These are phyloP conservation scores for Coemansia brasiliensis DNA, from an alignment of 192 early-diverging fungal genomes.

Conservation along the genomic window DNA sequence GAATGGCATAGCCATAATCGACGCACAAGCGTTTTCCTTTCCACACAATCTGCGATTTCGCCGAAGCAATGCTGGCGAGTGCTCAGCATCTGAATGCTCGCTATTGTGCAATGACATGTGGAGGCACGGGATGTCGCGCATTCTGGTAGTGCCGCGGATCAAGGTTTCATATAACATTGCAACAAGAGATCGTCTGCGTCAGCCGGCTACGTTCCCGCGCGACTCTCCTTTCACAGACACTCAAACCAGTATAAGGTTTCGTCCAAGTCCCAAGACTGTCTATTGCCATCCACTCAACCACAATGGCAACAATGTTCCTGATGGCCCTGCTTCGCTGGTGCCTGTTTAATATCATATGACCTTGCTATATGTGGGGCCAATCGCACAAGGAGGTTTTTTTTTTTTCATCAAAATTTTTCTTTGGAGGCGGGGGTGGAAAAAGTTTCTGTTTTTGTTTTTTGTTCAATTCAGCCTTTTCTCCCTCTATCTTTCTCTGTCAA, in stretches of 20 bases:
- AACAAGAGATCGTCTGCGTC: conserved; percentile 32
- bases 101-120: conserved; percentile 56
- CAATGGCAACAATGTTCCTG: conserved; percentile 15
- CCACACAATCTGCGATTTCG: conserved; percentile 18
- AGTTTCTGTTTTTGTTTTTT: background rate
- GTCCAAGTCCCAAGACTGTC: conserved; percentile 32
- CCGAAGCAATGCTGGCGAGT: conserved; percentile 32
- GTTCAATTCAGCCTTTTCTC: background rate
- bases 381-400: too few species aligned
- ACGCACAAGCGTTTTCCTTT: conserved; percentile 31
- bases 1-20: conserved; percentile 52
- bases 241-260: conserved; percentile 15
- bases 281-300: conserved; percentile 48
- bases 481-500: background rate
- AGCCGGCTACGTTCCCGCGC: conserved; percentile 25
- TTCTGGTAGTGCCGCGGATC: conserved; percentile 49
- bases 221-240: conserved; percentile 20
- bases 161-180: conserved; percentile 47
- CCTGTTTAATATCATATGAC: too few species aligned
- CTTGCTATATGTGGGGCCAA: too few species aligned
- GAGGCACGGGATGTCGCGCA: conserved; percentile 26
- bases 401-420: conserved; percentile 8
- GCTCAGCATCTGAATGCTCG: conserved; percentile 57
- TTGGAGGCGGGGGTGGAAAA: background rate
- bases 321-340: conserved; percentile 32